Conservation (phyloP, 2,329 filamentous ascomycete genomes). For the Sporothrix sp. region DNA sequence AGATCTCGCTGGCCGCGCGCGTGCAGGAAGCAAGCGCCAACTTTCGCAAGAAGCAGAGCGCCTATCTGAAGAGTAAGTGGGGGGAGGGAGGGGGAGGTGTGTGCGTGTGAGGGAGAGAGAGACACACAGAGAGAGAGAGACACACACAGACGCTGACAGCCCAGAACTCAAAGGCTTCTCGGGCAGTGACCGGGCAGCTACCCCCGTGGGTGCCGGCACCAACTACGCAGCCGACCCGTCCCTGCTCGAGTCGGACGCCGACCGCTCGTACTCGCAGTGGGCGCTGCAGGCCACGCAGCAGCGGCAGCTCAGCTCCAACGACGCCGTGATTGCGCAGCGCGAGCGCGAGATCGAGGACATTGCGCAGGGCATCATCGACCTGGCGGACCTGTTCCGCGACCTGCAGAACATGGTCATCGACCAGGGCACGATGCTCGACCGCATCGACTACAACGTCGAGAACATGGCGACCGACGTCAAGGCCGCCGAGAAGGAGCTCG, state of each 20-base stretch:
- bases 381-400: slow-evolving; percentile 94
- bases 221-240: slow-evolving; percentile 61
- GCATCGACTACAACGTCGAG: slow-evolving; percentile 97
- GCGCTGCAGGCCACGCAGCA: slow-evolving; percentile 64
- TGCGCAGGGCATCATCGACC: slow-evolving; percentile 92
- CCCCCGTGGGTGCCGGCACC: slow-evolving; percentile 31
- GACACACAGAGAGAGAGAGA: neutral
- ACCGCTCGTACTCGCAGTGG: slow-evolving; percentile 83
- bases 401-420: slow-evolving; percentile 92
- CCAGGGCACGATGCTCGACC: slow-evolving; percentile 81
- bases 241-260: slow-evolving; percentile 84
- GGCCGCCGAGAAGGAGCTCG: slow-evolving; percentile 83
- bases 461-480: slow-evolving; percentile 91
- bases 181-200: slow-evolving; percentile 41
- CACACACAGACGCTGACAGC: slow-evolving; percentile 17
- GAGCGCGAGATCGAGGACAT: slow-evolving; percentile 97
- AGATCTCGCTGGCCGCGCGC: slow-evolving; percentile 76
- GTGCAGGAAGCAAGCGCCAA: slow-evolving; percentile 86
- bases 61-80: slow-evolving; percentile 77
- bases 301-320: slow-evolving; percentile 61
- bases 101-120: neutral
- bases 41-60: slow-evolving; percentile 95
- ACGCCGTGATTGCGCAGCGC: slow-evolving; percentile 77
- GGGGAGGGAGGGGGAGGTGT: neutral
- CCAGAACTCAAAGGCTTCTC: slow-evolving; percentile 66